A percentile compares a stretch with the other conserved stretches of the same genome.
Evolutionary conservation across 2,329 filamentous ascomycete genomes (phyloP).

Genomic region (Fusarium luffae): DNA sequence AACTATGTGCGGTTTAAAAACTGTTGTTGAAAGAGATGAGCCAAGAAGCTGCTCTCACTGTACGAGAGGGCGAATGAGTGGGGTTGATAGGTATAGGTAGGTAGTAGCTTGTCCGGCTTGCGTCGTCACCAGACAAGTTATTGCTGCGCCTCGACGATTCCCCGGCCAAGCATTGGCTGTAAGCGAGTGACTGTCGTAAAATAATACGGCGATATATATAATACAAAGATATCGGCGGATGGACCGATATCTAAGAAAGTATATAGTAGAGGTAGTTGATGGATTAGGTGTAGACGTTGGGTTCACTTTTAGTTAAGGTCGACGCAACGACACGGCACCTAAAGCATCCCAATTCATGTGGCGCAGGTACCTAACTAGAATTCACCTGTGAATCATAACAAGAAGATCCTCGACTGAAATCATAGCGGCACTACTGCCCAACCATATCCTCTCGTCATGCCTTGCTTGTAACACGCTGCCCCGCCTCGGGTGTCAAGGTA

Average conservation of each 20-base stretch:
- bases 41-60: constrained; percentile 35
- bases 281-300: constrained; percentile 6
- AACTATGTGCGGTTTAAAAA: constrained; percentile 5
- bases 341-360: constrained; percentile 20
- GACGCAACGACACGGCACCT: constrained; percentile 6
- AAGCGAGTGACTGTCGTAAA: constrained; percentile 9
- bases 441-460: constrained; percentile 9
- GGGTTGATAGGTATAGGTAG: constrained; percentile 29
- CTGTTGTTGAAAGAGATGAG: constrained; percentile 23
- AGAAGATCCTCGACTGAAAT: background rate
- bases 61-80: constrained; percentile 27
- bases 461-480: constrained; percentile 13
- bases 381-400: constrained; percentile 1
- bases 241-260: constrained; percentile 6
- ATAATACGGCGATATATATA: constrained; percentile 8
- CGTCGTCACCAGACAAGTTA: constrained; percentile 36
- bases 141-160: constrained; percentile 36
- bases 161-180: constrained; percentile 17
- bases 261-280: background rate
- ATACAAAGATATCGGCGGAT: constrained; percentile 8
- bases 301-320: constrained; percentile 4
- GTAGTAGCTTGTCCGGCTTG: constrained; percentile 17
- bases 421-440: constrained; percentile 30
- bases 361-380: constrained; percentile 20
- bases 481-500: constrained; percentile 21